Evolutionary conservation across 1,284 basidiomycete genomes (phyloP), one percentile per base, ranked within the genome.

Genomic region (Paramarasmius palmivorus): DNA sequence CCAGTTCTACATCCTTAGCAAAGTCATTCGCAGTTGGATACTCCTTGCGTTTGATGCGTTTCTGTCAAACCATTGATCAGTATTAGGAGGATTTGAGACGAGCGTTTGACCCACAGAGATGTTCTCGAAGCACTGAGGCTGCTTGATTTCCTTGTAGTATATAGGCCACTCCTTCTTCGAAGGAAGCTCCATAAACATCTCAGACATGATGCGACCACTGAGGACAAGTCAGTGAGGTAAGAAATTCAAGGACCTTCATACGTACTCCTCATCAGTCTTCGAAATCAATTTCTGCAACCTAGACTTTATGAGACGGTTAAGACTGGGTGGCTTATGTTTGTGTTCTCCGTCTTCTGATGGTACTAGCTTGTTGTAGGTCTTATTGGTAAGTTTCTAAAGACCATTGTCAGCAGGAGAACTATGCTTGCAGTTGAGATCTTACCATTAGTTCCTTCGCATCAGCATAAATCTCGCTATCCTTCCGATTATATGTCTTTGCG

Each of bases 401-500:
- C 10, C 48, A 29, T 49, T 25, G 55, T 52, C 49, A 61, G 50
- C 3, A 10, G 45, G 55, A 46, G 48, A 37, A 38, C 26, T 17
- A 38, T 40, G 25, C 20, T 55, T n/a, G n/a, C 10, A 19, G 14
- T 12, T 17, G 46, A 41, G 32, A 29, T 60, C 65, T 55, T 58
- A 83, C 83, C 62, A 80, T 64, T 32, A 84, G 67, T 41, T 80
- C 78, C 66, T 88, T 89, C 8, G 95, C 94, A 71, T 95, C 91
- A 54, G 81, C 78, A 79, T 85, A 95, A 51, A 97, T 93, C 53
- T 79, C 79, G 67, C 93, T 95, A 25, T 88, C 90, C 66, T 88
- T 87, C 68, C 86, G 78, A 68, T 98, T 98, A 73, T 95, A 98
- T 60, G 80, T 76, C 73, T 92, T 92, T 19, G 95, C 95, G 67